Conservation (phyloP, 208 protist species). For the Trypanosoma rangeli region DNA sequence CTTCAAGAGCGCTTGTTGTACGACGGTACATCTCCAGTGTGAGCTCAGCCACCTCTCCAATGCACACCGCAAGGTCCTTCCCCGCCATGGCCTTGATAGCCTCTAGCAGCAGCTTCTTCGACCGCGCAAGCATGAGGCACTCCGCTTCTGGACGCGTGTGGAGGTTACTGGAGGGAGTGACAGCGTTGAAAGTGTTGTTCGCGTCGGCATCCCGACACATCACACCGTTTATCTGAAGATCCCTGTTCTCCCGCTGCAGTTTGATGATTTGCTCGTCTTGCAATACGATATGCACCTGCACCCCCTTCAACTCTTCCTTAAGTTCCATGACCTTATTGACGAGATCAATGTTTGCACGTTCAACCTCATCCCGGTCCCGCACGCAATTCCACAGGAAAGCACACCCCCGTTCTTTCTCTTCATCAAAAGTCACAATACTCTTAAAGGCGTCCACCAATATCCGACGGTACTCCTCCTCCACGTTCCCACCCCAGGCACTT, state of each 20-base stretch:
- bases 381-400: slow-evolving; percentile 43
- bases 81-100: slow-evolving; percentile 64
- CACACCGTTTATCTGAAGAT: slow-evolving; percentile 35
- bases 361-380: slow-evolving; percentile 39
- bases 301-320: slow-evolving; percentile 5
- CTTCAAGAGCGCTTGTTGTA: slow-evolving; percentile 25
- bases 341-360: slow-evolving; percentile 33
- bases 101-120: slow-evolving; percentile 54
- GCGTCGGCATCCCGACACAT: not conserved
- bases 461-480: slow-evolving; percentile 60
- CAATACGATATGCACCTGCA: slow-evolving; percentile 1
- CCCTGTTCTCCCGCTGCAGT: slow-evolving; percentile 37
- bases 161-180: not conserved
- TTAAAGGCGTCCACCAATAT: slow-evolving; percentile 25
- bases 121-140: slow-evolving; percentile 46
- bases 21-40: slow-evolving; percentile 46
- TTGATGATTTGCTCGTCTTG: slow-evolving; percentile 28
- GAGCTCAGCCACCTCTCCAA: slow-evolving; percentile 53
- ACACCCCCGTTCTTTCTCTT: slow-evolving; percentile 39
- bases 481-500: slow-evolving; percentile 70
- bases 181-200: not conserved
- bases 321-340: slow-evolving; percentile 20
- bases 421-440: slow-evolving; percentile 2
- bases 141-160: slow-evolving; percentile 29
- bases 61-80: slow-evolving; percentile 37